Evolutionary conservation across 768 basidiomycete genomes (phyloP), one percentile per base, ranked within the genome.

Genomic region (Termitomyces sp.): DNA sequence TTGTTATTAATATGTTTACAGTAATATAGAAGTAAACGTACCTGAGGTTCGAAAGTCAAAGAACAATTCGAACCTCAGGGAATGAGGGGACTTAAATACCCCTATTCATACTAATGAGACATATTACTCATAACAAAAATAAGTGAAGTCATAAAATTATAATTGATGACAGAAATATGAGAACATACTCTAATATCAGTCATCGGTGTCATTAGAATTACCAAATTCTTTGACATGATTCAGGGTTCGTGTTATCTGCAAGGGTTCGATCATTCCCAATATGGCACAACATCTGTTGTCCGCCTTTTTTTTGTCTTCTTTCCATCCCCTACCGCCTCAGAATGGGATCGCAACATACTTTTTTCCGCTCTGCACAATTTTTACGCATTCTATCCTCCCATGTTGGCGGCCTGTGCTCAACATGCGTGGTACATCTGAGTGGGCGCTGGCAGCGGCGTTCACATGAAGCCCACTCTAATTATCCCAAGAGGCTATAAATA

Each of bases 241-340:
- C 16, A n/a, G 5, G 36, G 51, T 52, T 49, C 57, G 47, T 54
- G 57, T 61, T 47, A 12, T 47, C 48, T 54, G 32, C 52, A 48
- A 61, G 60, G 60, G 26, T 2, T 49, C 45, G 61, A 59, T 58
- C 54, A 18, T 47, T 36, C 57, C 46, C 50, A 40, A 58, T 58
- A 46, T 43, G 38, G 57, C 20, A 56, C 33, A n/a, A 22, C 26
- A 26, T 26, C 18, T 33, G 22, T 40, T 20, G 22, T 59, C 26
- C 36, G 22, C 44, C 48, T 50, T 28, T 42, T 48, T 57, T 50
- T n/a, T n/a, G n/a, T 43, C 36, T 7, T 30, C 30, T 30, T 30
- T 30, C 30, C 30, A 6, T 30, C 30, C 30, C 7, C 6, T 42
- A 7, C 52, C 35, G 16, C 46, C 44, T 26, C 33, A 42, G 26